Evolutionary conservation across 306 rosid genomes (phyloP).

Genomic region (Prunus mume): DNA sequence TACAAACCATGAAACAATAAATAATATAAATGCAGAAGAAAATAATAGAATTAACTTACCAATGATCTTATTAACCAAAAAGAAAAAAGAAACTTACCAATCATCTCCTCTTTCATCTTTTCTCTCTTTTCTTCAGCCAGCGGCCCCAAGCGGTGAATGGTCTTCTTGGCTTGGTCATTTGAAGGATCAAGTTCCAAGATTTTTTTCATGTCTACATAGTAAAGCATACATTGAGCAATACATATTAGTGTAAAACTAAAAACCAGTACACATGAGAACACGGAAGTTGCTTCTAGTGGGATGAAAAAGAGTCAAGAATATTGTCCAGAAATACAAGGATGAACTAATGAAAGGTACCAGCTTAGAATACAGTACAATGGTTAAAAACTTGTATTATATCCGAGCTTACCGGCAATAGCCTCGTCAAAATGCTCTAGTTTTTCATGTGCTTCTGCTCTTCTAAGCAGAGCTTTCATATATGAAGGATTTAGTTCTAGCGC

Average conservation of each 20-base stretch:
- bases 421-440: slow-evolving; percentile 92
- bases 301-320: background rate
- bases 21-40: background rate
- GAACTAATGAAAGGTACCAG: background rate
- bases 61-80: slow-evolving; percentile 57
- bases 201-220: slow-evolving; percentile 68
- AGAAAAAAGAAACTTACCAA: slow-evolving; percentile 37
- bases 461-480: slow-evolving; percentile 68
- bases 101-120: slow-evolving; percentile 96
- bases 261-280: slow-evolving; percentile 5
- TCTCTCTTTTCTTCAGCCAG: slow-evolving; percentile 85
- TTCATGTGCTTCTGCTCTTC: slow-evolving; percentile 93
- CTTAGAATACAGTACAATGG: background rate
- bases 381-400: background rate
- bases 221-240: background rate
- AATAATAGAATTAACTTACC: slow-evolving; percentile 26
- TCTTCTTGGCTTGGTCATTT: slow-evolving; percentile 66
- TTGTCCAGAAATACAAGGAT: background rate
- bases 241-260: background rate
- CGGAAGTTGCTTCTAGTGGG: background rate
- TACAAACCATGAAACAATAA: background rate
- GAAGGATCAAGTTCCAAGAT: slow-evolving; percentile 78
- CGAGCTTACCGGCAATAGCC: slow-evolving; percentile 66
- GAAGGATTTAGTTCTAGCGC: slow-evolving; percentile 79
- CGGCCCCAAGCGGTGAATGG: slow-evolving; percentile 65